A percentile compares a stretch with the other conserved stretches of the same genome.
Conservation (phyloP, 2,329 filamentous ascomycete genomes). For the Aureobasidium sp. region DNA sequence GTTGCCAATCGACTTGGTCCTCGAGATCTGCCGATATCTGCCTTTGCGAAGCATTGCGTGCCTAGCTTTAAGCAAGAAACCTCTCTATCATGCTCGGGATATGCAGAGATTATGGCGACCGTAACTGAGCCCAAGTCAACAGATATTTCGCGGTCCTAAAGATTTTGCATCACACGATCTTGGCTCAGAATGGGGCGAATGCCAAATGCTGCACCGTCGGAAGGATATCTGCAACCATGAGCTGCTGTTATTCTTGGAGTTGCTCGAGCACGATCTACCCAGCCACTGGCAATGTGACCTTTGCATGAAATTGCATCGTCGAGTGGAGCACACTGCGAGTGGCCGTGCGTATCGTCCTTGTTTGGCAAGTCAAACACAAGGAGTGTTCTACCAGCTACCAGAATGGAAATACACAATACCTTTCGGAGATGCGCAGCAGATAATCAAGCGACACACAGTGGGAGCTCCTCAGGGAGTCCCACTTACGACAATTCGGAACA, state of each 20-base stretch:
- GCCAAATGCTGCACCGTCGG: neutral
- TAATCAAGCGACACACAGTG: neutral
- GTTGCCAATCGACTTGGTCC: neutral
- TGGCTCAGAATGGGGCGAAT: neutral
- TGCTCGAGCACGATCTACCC: neutral
- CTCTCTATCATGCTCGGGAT: neutral
- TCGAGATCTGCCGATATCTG: neutral
- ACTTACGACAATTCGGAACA: neutral
- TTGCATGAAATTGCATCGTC: neutral
- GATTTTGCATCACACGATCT: neutral
- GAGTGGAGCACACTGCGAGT: neutral
- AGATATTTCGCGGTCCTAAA: neutral
- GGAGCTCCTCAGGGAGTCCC: neutral
- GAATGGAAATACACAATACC: neutral
- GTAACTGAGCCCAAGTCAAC: neutral
- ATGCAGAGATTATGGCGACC: neutral
- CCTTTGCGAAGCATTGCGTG: neutral
- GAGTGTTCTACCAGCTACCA: neutral
- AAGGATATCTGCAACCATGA: neutral
- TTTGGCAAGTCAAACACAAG: neutral
- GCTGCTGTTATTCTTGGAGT: neutral
- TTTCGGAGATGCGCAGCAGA: neutral
- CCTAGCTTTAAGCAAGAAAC: neutral
- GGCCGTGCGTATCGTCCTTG: neutral
- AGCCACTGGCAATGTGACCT: neutral